Base-by-base conservation (phyloP, 371 early-diverging fungal genomes). In the Globomyces sp. region DNA sequence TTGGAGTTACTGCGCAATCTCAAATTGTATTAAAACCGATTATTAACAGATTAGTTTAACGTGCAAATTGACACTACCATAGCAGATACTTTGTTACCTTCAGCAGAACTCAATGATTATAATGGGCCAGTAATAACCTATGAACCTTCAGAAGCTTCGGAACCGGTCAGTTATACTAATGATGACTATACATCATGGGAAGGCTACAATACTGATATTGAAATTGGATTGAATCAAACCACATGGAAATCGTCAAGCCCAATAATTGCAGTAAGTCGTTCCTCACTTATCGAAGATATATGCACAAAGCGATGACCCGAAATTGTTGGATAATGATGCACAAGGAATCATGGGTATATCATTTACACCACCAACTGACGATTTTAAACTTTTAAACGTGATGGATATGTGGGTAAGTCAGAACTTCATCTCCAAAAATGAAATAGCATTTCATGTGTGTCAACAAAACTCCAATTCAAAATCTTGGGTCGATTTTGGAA, bases 401-500 rank as follows among this genome's bases (percentile, higher is more conserved):
- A 24, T 24, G 24, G 63, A 63, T 52, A 49, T 10, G 9, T 41
- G 4, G 9, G 5, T 63, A 4, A 6, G 13, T 1, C 9, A 43
- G 6, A 52, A 52, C 11, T n/a, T 39, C 4, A 63, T 37, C n/a
- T 24, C 24, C 24, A 63, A 52, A 39, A 63, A 63, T 39, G 49
- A 63, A 52, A 42, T 63, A 48, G 63, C 40, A 5, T 36, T 63
- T 4, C n/a, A 41, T 39, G 63, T 47, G 6, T 63, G 63, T 41
- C 63, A 47, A 11, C 49, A 63, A n/a, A 41, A 36, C 4, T n/a
- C 13, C 2, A 63, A 24, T 5, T 36, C 39, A 46, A 8, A 37
- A 5, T 36, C 42, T 37, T 63, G 63, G 63, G 49, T 63, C 4
- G 63, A 63, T 34, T 11, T 63, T 63, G 63, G 63, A 6, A 63